Evolutionary conservation across 75 land plant genomes (phyloP).

Genomic region (Cupressus sempervirens): DNA sequence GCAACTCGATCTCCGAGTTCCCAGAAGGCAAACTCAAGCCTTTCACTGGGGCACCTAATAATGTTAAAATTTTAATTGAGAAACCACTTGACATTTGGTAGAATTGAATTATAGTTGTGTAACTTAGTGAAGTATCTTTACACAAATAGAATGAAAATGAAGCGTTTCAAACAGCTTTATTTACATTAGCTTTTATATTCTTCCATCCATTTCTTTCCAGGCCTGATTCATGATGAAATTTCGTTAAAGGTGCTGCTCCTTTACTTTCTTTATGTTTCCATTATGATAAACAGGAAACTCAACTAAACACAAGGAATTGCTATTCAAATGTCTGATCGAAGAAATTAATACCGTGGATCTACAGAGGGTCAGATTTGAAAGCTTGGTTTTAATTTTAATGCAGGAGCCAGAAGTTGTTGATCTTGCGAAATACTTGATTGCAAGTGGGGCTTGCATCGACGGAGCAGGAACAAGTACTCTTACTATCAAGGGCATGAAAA

Average conservation of each 20-base stretch:
- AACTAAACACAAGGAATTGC: neutral
- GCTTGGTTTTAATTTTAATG: conserved; percentile 1
- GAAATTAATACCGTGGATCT: neutral
- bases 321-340: neutral
- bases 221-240: neutral
- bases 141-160: neutral
- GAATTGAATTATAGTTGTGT: neutral
- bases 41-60: neutral
- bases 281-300: neutral
- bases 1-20: too few relatives aligned
- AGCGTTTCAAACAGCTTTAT: neutral
- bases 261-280: neutral
- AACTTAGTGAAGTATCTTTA: neutral
- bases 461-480: conserved; percentile 58
- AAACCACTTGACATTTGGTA: neutral
- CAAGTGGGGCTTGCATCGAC: conserved; percentile 59
- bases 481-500: conserved; percentile 40
- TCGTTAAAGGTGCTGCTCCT: neutral
- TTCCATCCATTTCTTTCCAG: neutral
- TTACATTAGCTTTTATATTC: neutral
- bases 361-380: neutral
- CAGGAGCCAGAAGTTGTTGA: conserved; percentile 78
- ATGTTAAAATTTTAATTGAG: neutral
- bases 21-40: too few relatives aligned
- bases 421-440: conserved; percentile 61